Evolutionary conservation across 148 eudicot species (phyloP).

Genomic region (Chenopodium berlandieri): DNA sequence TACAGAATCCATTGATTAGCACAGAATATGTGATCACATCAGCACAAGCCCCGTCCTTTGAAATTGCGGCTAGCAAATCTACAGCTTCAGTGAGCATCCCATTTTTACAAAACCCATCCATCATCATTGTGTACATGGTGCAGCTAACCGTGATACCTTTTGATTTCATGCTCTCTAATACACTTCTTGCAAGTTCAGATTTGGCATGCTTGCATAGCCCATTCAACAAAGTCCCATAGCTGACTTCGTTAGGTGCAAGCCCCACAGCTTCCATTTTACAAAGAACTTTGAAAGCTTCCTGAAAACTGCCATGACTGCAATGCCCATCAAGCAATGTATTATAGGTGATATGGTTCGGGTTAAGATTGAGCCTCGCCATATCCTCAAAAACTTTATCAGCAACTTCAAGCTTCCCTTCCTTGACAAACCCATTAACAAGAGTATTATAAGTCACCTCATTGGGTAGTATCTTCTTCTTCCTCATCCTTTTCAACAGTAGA

Average conservation of each 20-base stretch:
- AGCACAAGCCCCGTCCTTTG: slow-evolving; percentile 43
- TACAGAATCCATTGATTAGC: slow-evolving; percentile 72
- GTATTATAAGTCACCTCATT: slow-evolving; percentile 77
- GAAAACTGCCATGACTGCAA: slow-evolving; percentile 53
- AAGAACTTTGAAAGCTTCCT: slow-evolving; percentile 55
- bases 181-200: slow-evolving; percentile 54
- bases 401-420: slow-evolving; percentile 67
- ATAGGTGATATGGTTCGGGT: slow-evolving; percentile 58
- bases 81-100: slow-evolving; percentile 54
- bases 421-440: slow-evolving; percentile 68
- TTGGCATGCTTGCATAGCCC: slow-evolving; percentile 65
- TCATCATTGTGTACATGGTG: slow-evolving; percentile 56
- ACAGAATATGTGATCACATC: slow-evolving; percentile 74
- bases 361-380: slow-evolving; percentile 51
- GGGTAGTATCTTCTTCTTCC: slow-evolving; percentile 53
- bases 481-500: slow-evolving; percentile 65
- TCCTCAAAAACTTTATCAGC: slow-evolving; percentile 62
- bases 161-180: slow-evolving; percentile 52
- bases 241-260: slow-evolving; percentile 56
- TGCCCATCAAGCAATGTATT: slow-evolving; percentile 75
- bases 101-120: slow-evolving; percentile 61
- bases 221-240: slow-evolving; percentile 67
- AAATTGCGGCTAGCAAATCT: slow-evolving; percentile 51
- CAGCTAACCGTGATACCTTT: slow-evolving; percentile 36
- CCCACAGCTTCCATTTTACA: slow-evolving; percentile 57